Percentiles rank a stretch among this genome's conserved stretches.
These are phyloP conservation scores for Trypanosomatidae sp. DNA, from an alignment of 208 protist species.

Conservation along the genomic window DNA sequence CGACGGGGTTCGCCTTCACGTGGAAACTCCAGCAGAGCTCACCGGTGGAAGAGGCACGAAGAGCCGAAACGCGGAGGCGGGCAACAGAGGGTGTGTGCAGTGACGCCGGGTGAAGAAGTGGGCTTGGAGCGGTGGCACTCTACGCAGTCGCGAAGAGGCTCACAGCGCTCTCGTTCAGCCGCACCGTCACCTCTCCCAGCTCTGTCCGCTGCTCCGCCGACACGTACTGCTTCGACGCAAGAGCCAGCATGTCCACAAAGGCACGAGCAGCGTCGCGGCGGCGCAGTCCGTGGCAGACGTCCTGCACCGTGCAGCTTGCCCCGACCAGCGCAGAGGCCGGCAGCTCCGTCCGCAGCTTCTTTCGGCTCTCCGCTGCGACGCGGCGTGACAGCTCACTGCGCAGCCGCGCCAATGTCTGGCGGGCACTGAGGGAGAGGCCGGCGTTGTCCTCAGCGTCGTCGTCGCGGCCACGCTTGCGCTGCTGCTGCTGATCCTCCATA, in stretches of 20 bases:
- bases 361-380: conserved; percentile 5
- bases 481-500: conserved; percentile 6
- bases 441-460: conserved; percentile 2
- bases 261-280: conserved; percentile 70
- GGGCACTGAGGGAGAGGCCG: conserved; percentile 40
- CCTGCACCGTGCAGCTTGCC: conserved; percentile 43
- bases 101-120: no score
- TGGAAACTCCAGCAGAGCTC: no score
- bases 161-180: conserved; percentile 32
- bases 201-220: conserved; percentile 31
- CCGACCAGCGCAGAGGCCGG: no score
- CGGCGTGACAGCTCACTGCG: conserved; percentile 18
- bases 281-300: conserved; percentile 46
- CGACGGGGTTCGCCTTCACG: no score
- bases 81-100: no score
- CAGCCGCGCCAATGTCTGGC: conserved; percentile 63
- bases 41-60: no score
- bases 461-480: conserved; percentile 21
- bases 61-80: no score
- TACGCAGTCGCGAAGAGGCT: conserved; percentile 20
- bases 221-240: conserved; percentile 76
- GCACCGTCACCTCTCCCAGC: conserved; percentile 43
- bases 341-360: conserved; percentile 26
- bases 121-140: no score
- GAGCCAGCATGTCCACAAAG: conserved; percentile 79